Conservation (phyloP, 2,329 filamentous ascomycete species). For the Colletotrichum sansevieriae region DNA sequence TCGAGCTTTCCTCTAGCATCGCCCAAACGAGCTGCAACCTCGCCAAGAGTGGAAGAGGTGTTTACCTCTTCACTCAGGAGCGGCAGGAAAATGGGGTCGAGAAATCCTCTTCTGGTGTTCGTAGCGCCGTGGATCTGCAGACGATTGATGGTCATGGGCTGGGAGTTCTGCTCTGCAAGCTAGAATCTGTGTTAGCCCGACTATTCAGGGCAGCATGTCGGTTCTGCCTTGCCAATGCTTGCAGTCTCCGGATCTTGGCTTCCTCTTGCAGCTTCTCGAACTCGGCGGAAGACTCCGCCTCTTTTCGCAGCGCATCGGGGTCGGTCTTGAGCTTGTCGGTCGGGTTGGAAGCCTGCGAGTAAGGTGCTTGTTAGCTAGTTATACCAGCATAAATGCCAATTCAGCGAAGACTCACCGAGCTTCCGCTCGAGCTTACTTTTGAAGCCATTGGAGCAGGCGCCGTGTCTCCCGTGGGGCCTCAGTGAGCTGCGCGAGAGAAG, state of each 20-base stretch:
- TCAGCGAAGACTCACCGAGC: conserved; percentile 47
- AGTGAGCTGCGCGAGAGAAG: not conserved
- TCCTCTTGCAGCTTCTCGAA: conserved; percentile 54
- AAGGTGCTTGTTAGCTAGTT: conserved; percentile 40
- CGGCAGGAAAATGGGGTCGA: conserved; percentile 84
- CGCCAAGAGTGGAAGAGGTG: conserved; percentile 80
- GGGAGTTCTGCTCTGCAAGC: conserved; percentile 41
- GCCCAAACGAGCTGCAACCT: conserved; percentile 81
- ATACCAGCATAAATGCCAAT: not conserved
- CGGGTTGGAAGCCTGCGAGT: conserved; percentile 51
- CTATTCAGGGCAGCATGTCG: not conserved
- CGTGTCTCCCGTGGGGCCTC: not conserved
- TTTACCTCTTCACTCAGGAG: conserved; percentile 77
- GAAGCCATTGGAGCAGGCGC: conserved; percentile 51
- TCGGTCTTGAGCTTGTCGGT: conserved; percentile 57
- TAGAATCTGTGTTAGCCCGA: conserved; percentile 31
- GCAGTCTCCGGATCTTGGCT: conserved; percentile 55
- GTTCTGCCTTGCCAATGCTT: conserved; percentile 50
- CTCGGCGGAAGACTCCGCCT: conserved; percentile 54
- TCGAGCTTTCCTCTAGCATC: conserved; percentile 80
- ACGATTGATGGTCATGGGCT: conserved; percentile 87
- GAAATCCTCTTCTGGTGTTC: conserved; percentile 86
- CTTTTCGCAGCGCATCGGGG: conserved; percentile 53
- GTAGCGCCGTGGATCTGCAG: conserved; percentile 85
- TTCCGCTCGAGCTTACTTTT: conserved; percentile 48